Evolutionary conservation across 2,329 filamentous ascomycete species (phyloP).

Genomic region (Aspergillus texensis): DNA sequence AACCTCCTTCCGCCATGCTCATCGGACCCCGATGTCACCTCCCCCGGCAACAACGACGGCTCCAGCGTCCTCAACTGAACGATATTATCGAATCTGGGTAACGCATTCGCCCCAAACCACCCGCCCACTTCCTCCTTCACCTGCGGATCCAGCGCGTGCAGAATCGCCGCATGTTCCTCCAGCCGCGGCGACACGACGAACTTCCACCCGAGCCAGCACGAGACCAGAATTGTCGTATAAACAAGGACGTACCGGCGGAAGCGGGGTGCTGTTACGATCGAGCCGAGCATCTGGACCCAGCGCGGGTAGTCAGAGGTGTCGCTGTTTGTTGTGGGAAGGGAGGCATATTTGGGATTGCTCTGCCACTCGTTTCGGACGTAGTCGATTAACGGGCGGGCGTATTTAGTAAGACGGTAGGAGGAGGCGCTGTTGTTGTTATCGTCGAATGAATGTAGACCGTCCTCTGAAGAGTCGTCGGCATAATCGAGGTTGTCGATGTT

Average conservation of each 20-base stretch:
- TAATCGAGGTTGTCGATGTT: conserved; percentile 24
- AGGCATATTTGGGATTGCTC: conserved; percentile 26
- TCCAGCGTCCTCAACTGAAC: conserved; percentile 55
- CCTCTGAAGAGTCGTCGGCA: conserved; percentile 35
- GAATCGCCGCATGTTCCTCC: conserved; percentile 34
- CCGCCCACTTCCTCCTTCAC: conserved; percentile 32
- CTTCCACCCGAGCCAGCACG: conserved; percentile 38
- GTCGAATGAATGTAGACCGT: conserved; percentile 17
- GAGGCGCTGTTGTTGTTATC: conserved; percentile 9
- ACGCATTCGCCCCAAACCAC: conserved; percentile 51
- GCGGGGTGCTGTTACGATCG: conserved; percentile 42
- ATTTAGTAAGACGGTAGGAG: conserved; percentile 18
- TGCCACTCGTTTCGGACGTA: conserved; percentile 45
- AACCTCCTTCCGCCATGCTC: conserved; percentile 58
- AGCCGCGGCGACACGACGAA: conserved; percentile 34
- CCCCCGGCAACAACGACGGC: conserved; percentile 47
- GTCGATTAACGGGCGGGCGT: conserved; percentile 39
- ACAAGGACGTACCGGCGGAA: conserved; percentile 44
- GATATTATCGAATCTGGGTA: conserved; percentile 53
- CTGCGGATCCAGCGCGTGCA: conserved; percentile 35
- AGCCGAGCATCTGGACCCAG: conserved; percentile 30
- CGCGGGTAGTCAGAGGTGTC: conserved; percentile 22
- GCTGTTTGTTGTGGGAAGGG: conserved; percentile 20
- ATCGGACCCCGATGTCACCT: conserved; percentile 13
- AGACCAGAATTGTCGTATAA: conserved; percentile 36